A percentile compares a stretch with the other conserved stretches of the same genome.
phyloP scores from a whole-genome alignment of 2,329 filamentous ascomycete genomes.

The Penicillium aurantiogriseum region DNA sequence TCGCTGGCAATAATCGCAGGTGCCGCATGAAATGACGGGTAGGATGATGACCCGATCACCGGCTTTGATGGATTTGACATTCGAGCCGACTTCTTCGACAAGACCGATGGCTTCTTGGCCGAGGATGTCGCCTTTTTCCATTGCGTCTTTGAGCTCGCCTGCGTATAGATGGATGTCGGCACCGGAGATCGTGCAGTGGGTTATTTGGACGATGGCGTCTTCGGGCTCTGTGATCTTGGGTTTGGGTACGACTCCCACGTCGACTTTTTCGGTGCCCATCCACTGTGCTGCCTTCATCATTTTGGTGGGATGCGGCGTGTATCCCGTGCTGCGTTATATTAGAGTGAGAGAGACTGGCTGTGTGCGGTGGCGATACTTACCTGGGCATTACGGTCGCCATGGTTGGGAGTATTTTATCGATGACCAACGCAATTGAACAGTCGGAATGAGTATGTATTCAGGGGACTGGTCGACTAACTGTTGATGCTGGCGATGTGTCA shows the following conservation, averaged over 20 bases:
- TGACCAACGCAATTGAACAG: neutral
- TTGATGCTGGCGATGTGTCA: neutral
- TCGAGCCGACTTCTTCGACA: slow-evolving; percentile 28
- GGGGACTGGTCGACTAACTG: neutral
- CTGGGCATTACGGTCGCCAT: slow-evolving; percentile 11
- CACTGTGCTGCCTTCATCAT: slow-evolving; percentile 34
- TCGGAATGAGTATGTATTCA: neutral
- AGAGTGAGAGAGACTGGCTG: neutral
- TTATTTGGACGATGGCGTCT: slow-evolving; percentile 37
- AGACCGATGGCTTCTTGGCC: slow-evolving; percentile 33
- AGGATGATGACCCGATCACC: slow-evolving; percentile 35
- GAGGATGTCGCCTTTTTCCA: slow-evolving; percentile 31
- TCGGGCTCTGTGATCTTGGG: slow-evolving; percentile 32
- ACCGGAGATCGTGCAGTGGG: slow-evolving; percentile 35
- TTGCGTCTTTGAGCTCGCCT: slow-evolving; percentile 29
- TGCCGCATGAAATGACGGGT: slow-evolving; percentile 32
- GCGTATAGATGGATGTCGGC: slow-evolving; percentile 36
- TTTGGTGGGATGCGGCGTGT: slow-evolving; percentile 29
- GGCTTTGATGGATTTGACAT: slow-evolving; percentile 21
- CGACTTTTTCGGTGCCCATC: slow-evolving; percentile 29
- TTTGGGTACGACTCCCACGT: slow-evolving; percentile 35
- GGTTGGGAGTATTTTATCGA: slow-evolving; percentile 9
- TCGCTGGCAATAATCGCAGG: slow-evolving; percentile 31
- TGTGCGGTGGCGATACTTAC: neutral
- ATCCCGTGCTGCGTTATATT: slow-evolving; percentile 17